phyloP scores from a whole-genome alignment of 1,284 basidiomycete genomes.

The Rhodotorula sp. region DNA sequence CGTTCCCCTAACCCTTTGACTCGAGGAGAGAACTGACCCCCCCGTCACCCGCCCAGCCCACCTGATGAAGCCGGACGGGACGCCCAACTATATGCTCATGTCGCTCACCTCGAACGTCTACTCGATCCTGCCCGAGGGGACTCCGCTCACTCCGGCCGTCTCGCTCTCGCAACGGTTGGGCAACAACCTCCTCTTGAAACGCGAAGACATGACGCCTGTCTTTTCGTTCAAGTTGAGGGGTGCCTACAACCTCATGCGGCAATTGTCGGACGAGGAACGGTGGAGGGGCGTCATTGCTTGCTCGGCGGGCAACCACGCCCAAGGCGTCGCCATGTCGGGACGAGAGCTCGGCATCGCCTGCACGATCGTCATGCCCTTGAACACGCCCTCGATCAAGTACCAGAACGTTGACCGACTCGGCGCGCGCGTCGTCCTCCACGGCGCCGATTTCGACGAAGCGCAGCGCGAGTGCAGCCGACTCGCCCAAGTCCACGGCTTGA shows the following conservation, averaged over 20 bases:
- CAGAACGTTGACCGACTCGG: constrained; percentile 88
- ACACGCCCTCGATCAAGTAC: constrained; percentile 95
- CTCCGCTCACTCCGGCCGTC: constrained; percentile 36
- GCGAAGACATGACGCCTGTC: constrained; percentile 93
- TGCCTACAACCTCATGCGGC: constrained; percentile 98
- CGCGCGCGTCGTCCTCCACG: constrained; percentile 90
- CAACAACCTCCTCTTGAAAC: constrained; percentile 91
- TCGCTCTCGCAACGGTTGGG: constrained; percentile 80
- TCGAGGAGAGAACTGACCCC: no score
- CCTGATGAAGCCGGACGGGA: constrained; percentile 36
- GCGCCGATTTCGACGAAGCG: constrained; percentile 92
- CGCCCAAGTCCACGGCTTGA: constrained; percentile 70
- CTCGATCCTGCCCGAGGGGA: constrained; percentile 37
- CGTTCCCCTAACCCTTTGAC: not conserved
- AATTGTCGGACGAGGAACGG: constrained; percentile 79
- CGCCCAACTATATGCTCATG: constrained; percentile 40
- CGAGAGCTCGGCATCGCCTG: constrained; percentile 83
- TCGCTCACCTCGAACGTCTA: constrained; percentile 36
- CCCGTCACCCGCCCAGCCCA: constrained; percentile 19
- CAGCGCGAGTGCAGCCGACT: constrained; percentile 91
- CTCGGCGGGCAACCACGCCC: constrained; percentile 98
- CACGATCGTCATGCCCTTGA: constrained; percentile 97
- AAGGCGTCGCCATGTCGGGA: constrained; percentile 95
- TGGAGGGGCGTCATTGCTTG: constrained; percentile 98
- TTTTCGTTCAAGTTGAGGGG: constrained; percentile 99